Evolutionary conservation across 495 filamentous ascomycete genomes (phyloP), one percentile per base, ranked within the genome.

Genomic region (Aspergillus mulundensis): DNA sequence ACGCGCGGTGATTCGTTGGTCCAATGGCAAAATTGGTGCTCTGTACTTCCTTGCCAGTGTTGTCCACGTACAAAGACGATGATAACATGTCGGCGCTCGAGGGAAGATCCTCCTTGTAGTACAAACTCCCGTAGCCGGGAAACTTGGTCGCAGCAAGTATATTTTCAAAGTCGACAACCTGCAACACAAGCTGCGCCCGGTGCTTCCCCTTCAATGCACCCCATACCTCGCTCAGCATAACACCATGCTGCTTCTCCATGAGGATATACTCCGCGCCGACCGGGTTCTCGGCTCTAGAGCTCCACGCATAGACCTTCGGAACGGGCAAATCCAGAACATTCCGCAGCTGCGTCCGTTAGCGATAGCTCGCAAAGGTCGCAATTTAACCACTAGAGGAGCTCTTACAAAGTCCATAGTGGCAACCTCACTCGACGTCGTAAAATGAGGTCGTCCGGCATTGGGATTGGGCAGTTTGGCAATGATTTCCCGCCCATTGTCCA

Each of bases 381-480:
- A 24, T 42, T 39, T 46, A 48, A 49, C 25, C 25, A 56, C 51
- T 20, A 57, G 42, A 48, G 28, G 0, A 59, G 16, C 16, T 42
- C 63, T 53, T 61, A 72, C 70, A 66, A 73, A 75, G 58, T 73
- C 69, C 68, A 73, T 71, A 32, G 70, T 75, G 53, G 70, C 71
- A 50, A 75, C 71, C 61, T 75, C 71, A 57, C 65, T 69, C 38
- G 71, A 68, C 41, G 71, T 75, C 1, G 69, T 67, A 30, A 64
- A 68, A 40, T 63, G 59, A 16, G 72, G 51, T 50, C 67, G 61
- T 28, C 72, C 70, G 54, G 72, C 61, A 60, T 70, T 73, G 23
- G 70, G 67, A 61, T 66, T 66, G 43, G 68, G 71, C 18, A 74
- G 61, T 49, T 66, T 65, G 39, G 65, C 68, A 61, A 74, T 64